Evolutionary conservation across 805 yeast species (phyloP).

Genomic region (Kodamaea nitidulidarum): DNA sequence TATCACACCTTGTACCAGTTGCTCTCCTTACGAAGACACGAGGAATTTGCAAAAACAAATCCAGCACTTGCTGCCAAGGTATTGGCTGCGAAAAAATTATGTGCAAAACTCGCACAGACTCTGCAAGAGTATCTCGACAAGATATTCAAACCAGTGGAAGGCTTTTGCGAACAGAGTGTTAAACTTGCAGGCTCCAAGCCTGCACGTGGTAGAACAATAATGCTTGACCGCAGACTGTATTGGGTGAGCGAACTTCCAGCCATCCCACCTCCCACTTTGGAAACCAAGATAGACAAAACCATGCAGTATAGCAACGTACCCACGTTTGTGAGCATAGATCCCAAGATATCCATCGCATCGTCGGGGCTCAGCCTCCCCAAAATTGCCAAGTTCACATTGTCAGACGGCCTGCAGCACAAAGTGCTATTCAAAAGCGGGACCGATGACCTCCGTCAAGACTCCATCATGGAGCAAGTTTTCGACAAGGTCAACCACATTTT

Average conservation of each 20-base stretch:
- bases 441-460: slow-evolving; percentile 93
- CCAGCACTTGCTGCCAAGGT: slow-evolving; percentile 47
- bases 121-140: slow-evolving; percentile 20
- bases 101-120: slow-evolving; percentile 33
- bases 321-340: slow-evolving; percentile 41
- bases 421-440: slow-evolving; percentile 78
- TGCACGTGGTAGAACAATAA: slow-evolving; percentile 28
- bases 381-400: slow-evolving; percentile 51
- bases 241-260: slow-evolving; percentile 46
- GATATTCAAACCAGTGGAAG: slow-evolving; percentile 43
- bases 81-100: slow-evolving; percentile 44
- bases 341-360: slow-evolving; percentile 55
- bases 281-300: slow-evolving; percentile 39
- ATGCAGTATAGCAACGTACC: slow-evolving; percentile 47
- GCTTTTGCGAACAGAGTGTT: slow-evolving; percentile 49
- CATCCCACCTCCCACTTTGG: slow-evolving; percentile 67
- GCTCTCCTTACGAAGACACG: slow-evolving; percentile 52
- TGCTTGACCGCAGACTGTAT: slow-evolving; percentile 32
- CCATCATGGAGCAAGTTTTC: slow-evolving; percentile 97
- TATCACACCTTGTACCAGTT: slow-evolving; percentile 65
- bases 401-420: slow-evolving; percentile 56
- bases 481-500: slow-evolving; percentile 74
- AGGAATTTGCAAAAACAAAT: slow-evolving; percentile 25
- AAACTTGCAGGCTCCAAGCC: slow-evolving; percentile 47
- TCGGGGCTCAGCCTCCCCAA: slow-evolving; percentile 90